Evolutionary conservation across 169 alveolate genomes (phyloP), one percentile per base, ranked within the genome.

Genomic region (Plasmodium chabaudi): DNA sequence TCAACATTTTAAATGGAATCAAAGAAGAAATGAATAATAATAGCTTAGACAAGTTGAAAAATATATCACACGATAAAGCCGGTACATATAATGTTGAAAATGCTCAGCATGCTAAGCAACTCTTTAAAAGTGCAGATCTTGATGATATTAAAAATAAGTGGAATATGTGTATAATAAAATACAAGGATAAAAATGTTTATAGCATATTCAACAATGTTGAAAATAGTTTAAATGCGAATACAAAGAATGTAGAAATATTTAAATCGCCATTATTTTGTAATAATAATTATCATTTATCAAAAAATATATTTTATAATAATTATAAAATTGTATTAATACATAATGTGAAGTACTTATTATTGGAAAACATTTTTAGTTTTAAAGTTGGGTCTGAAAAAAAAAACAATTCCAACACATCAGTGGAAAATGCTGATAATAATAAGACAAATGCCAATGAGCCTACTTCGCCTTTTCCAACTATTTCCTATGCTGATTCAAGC

Each of bases 271-370:
- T 67, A 42, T 82, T 82, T 59, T 44, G 13, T 55, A 34, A 46
- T 10, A 47, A 51, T n/a, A 61, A 15, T 60, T 65, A 47, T 44
- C 10, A 46, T 25, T 19, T 51, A 19, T 65, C 51, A 49, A 82
- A 82, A 82, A 56, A 67, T 39, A 61, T 71, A 3, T 15, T 82
- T 15, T 82, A 82, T 61, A 67, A 0, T 10, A 82, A 82, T 82
- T 82, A 82, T 47, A 46, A 67, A 82, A n/a, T 53, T 10, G 27
- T 82, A 15, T 15, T 15, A 46, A 57, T 56, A 0, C 77, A 82
- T 34, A 82, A 70, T 55, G 60, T 27, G 25, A 82, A 56, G 56
- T 82, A 53, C 9, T 13, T 82, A 17, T 59, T 55, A 10, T 23
- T 82, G 42, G 84, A 82, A 21, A 82, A 67, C 3, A 51, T 67